Evolutionary conservation across 2,329 filamentous ascomycete species (phyloP).

Genomic region (Ophiosphaerella narmari): DNA sequence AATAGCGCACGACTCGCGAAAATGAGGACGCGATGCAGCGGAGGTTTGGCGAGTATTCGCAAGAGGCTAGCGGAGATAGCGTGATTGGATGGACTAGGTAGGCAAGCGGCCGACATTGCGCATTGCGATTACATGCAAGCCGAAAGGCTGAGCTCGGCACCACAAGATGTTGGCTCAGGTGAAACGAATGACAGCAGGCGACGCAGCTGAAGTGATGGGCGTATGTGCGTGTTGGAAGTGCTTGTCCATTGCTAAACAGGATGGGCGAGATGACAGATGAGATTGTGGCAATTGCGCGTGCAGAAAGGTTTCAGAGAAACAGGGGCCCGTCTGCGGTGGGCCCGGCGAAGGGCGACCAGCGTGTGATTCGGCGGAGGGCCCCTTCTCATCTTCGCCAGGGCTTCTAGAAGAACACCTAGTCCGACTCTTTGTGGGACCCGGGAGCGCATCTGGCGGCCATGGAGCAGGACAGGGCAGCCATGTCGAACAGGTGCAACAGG

Average conservation of each 20-base stretch:
- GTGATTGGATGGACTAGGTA: conserved; percentile 11
- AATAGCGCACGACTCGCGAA: conserved; percentile 29
- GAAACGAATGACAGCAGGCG: conserved; percentile 14
- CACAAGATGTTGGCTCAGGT: conserved; percentile 14
- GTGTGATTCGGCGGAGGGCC: conserved; percentile 23
- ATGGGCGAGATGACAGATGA: conserved; percentile 5
- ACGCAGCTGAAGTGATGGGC: background rate
- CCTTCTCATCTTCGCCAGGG: conserved; percentile 39
- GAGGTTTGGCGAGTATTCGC: conserved; percentile 34
- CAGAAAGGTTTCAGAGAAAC: conserved; percentile 32
- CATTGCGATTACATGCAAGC: conserved; percentile 14
- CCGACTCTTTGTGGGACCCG: conserved; percentile 25
- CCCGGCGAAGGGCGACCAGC: conserved; percentile 20
- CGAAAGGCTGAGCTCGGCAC: conserved; percentile 13
- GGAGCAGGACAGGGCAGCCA: conserved; percentile 23
- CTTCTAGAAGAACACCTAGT: conserved; percentile 47
- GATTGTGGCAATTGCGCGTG: conserved; percentile 9
- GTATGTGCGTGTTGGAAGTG: conserved; percentile 4
- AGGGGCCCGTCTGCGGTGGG: conserved; percentile 19
- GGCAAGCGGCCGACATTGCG: conserved; percentile 10
- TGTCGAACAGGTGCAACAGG: conserved; percentile 33
- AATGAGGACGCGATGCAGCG: conserved; percentile 38
- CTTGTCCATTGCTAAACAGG: background rate
- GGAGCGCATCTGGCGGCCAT: conserved; percentile 24
- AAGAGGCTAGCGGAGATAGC: conserved; percentile 6